These are phyloP conservation scores for Teunomyces gatunensis DNA, from an alignment of 805 yeast species.

Conservation along the genomic window DNA sequence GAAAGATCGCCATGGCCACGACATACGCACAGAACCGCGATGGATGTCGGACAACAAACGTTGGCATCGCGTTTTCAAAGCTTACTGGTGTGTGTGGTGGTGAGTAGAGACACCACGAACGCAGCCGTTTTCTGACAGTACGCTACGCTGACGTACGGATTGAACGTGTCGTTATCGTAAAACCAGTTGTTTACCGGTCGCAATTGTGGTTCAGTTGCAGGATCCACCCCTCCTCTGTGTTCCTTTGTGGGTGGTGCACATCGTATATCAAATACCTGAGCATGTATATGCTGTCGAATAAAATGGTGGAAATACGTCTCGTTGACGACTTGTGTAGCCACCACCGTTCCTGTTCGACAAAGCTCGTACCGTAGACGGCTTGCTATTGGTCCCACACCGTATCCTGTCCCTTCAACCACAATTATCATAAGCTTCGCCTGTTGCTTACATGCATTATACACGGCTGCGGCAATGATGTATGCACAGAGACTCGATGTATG, in stretches of 20 bases:
- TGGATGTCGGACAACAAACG: neutral
- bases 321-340: neutral
- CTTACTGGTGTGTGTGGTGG: neutral
- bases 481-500: conserved; percentile 2
- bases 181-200: neutral
- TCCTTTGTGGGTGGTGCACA: neutral
- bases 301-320: neutral
- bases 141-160: neutral
- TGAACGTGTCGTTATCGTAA: neutral
- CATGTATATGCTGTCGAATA: neutral
- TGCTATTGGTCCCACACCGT: neutral
- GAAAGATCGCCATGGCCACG: neutral
- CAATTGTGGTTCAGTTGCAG: neutral
- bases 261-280: neutral
- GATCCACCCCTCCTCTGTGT: neutral
- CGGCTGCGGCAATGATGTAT: neutral
- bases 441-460: neutral
- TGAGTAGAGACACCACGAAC: neutral
- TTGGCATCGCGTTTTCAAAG: neutral
- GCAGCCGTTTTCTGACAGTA: neutral
- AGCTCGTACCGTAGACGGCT: neutral
- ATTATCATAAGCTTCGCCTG: neutral
- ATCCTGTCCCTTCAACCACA: neutral
- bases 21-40: neutral
- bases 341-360: neutral